Evolutionary conservation across 148 eudicot genomes (phyloP).

Genomic region (Agrostemma githago): DNA sequence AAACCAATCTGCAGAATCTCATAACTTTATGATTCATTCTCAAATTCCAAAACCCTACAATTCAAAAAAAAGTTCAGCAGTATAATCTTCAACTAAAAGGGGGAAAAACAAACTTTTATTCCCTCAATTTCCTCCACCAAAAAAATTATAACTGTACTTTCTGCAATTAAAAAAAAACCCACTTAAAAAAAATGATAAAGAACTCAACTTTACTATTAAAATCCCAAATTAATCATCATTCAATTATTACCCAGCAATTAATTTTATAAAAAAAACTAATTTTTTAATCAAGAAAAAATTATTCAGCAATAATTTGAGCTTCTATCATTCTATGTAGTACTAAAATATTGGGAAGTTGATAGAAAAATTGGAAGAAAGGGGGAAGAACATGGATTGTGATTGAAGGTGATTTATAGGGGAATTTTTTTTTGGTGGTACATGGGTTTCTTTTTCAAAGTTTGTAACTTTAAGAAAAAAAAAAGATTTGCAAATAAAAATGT

Average conservation of each 20-base stretch:
- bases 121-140: neutral
- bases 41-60: neutral
- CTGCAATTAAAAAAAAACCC: neutral
- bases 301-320: neutral
- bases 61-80: neutral
- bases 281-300: too few relatives aligned
- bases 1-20: constrained; percentile 5
- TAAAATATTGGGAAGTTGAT: neutral
- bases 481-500: neutral
- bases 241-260: neutral
- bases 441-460: constrained; percentile 4
- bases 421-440: constrained; percentile 9
- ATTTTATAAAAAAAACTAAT: neutral
- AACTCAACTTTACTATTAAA: neutral
- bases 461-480: neutral
- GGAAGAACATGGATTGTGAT: constrained; percentile 2
- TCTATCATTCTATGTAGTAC: neutral
- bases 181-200: neutral
- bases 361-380: constrained; percentile 6
- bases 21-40: constrained; percentile 7
- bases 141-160: neutral
- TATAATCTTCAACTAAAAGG: neutral
- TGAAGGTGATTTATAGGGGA: constrained; percentile 12
- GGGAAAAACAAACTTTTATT: neutral
- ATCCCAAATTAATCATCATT: neutral